Base-by-base conservation (phyloP, 2,329 filamentous ascomycete species). In the Fonsecaea multimorphosa region DNA sequence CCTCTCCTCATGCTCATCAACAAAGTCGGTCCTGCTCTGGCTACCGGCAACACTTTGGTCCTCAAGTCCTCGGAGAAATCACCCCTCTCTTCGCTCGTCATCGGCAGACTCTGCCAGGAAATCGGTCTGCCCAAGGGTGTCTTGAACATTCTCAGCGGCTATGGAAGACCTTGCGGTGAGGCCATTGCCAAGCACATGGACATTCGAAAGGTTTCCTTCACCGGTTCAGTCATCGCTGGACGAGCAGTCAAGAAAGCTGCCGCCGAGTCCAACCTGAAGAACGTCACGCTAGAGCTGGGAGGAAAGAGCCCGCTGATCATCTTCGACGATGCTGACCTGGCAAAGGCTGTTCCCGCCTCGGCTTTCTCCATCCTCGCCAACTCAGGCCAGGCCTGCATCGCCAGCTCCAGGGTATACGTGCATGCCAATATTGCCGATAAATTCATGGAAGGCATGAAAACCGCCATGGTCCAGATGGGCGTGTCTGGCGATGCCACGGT, bases 101-200 rank as follows among this genome's bases (percentile, higher is more conserved):
- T 87, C n/a, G 83, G 80, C 12, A 86, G 89, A 74, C 73, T 89
- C 1, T 85, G 81, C 0, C 80, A 84, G 63, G 73, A 81, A n/a
- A 78, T 88, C 75, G 85, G 88, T 74, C 85, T 86, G 1, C 82
- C 85, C 0, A 78, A 78, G 34, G 87, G 87, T 38, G 85, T 90
- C 19, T 73, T 89, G 1, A 86, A 89, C 72, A 84, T 80, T 0
- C 75, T 89, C 2, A 84, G 84, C 60, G 87, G 87, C 70, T 67
- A 38, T 7, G 85, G 85, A 52, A 86, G 89, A 68, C 78, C 80
- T 49, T 81, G 89, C 6, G 87, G 87, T 2, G 85, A 84, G 0
- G 81, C 80, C 79, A 74, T 89, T 59, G 87, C 85, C 1, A 70
- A 73, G 53, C 74, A 77, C 61, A 72, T 74, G 67, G 65, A 71